Conservation (phyloP, 2,329 filamentous ascomycete species). For the Clonostachys rosea region DNA sequence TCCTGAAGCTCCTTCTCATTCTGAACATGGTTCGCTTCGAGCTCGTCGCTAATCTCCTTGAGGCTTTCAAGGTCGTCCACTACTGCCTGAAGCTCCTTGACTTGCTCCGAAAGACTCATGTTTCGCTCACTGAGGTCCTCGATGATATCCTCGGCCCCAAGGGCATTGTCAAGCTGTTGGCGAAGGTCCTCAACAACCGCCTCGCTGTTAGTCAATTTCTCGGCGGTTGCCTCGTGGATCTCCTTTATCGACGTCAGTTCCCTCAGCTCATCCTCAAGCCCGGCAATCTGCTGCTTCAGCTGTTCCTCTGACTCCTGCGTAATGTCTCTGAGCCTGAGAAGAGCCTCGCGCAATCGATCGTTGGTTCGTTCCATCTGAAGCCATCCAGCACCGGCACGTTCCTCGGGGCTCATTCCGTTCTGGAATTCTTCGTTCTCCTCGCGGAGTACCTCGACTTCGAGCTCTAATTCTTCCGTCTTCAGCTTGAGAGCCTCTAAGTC, state of each 20-base stretch:
- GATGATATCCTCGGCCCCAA: slow-evolving; percentile 89
- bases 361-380: slow-evolving; percentile 89
- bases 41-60: slow-evolving; percentile 90
- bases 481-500: slow-evolving; percentile 75
- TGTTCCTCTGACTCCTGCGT: slow-evolving; percentile 82
- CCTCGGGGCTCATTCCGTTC: slow-evolving; percentile 82
- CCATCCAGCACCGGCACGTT: slow-evolving; percentile 82
- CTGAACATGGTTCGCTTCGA: slow-evolving; percentile 89
- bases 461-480: slow-evolving; percentile 76
- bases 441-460: slow-evolving; percentile 81
- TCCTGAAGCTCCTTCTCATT: slow-evolving; percentile 93
- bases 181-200: slow-evolving; percentile 78
- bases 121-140: slow-evolving; percentile 88
- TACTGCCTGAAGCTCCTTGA: slow-evolving; percentile 75
- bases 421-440: slow-evolving; percentile 84
- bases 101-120: slow-evolving; percentile 74
- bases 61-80: slow-evolving; percentile 86
- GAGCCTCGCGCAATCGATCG: slow-evolving; percentile 78
- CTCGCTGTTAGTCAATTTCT: slow-evolving; percentile 69
- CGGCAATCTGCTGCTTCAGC: slow-evolving; percentile 68
- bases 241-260: slow-evolving; percentile 64
- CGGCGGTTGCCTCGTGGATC: slow-evolving; percentile 65
- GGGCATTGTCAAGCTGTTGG: slow-evolving; percentile 83
- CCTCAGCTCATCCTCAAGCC: slow-evolving; percentile 67
- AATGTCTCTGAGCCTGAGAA: slow-evolving; percentile 80